These are phyloP conservation scores for Colletotrichum sp. DNA, from an alignment of 2,329 filamentous ascomycete species.

Conservation along the genomic window DNA sequence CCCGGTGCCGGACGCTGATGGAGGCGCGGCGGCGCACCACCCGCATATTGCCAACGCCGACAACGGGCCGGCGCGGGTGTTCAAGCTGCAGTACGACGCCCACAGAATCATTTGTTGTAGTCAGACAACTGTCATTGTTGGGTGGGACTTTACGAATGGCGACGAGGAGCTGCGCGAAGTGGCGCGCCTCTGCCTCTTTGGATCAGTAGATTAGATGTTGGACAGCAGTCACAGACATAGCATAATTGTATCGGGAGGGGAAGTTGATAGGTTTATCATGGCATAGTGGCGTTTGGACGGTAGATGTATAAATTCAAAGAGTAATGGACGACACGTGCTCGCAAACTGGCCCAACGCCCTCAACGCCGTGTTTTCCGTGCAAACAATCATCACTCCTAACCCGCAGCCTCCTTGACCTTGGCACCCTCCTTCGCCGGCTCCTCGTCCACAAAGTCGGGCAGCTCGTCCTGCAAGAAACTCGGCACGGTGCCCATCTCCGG, in stretches of 20 bases:
- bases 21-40: constrained; percentile 37
- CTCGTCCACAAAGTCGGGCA: constrained; percentile 92
- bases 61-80: constrained; percentile 69
- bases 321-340: background rate
- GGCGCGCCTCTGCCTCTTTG: constrained; percentile 83
- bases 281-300: background rate
- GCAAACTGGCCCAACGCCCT: background rate
- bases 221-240: constrained; percentile 12
- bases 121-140: constrained; percentile 89
- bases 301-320: background rate
- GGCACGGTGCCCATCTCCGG: constrained; percentile 71
- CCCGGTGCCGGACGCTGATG: constrained; percentile 23
- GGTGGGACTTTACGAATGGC: constrained; percentile 95
- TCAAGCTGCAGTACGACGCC: constrained; percentile 96
- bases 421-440: constrained; percentile 74
- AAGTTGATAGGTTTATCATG: background rate
- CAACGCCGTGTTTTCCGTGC: background rate
- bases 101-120: constrained; percentile 93
- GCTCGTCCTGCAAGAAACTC: constrained; percentile 88
- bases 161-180: constrained; percentile 82
- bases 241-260: background rate
- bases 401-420: constrained; percentile 83
- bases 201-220: constrained; percentile 55
- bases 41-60: constrained; percentile 52
- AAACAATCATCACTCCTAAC: constrained; percentile 1